Conservation (phyloP, 2,329 filamentous ascomycete species). For the Cordyceps cateniannulata region DNA sequence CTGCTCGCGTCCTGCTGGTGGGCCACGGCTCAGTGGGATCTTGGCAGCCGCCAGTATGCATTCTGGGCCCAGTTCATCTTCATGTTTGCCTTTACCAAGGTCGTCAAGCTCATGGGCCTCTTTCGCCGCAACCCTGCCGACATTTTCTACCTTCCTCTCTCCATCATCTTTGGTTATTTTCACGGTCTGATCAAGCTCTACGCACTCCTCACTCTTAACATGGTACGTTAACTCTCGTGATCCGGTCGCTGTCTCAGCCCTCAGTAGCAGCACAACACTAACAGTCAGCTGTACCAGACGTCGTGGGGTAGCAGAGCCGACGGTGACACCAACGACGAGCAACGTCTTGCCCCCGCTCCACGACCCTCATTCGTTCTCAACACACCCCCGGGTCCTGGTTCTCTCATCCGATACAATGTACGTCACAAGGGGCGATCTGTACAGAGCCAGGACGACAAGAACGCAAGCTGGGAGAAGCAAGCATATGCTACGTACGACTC, state of each 20-base stretch:
- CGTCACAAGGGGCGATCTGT: constrained; percentile 31
- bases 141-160: constrained; percentile 73
- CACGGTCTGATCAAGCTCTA: constrained; percentile 91
- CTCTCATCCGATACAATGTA: constrained; percentile 41
- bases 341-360: constrained; percentile 53
- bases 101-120: constrained; percentile 82
- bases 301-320: constrained; percentile 93
- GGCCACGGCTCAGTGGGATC: constrained; percentile 57
- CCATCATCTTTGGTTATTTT: constrained; percentile 84
- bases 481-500: constrained; percentile 30
- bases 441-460: constrained; percentile 19
- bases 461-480: constrained; percentile 24
- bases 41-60: constrained; percentile 42
- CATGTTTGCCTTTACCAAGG: constrained; percentile 79
- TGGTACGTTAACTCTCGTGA: constrained; percentile 51
- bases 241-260: neutral
- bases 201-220: constrained; percentile 72
- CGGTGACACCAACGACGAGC: constrained; percentile 75
- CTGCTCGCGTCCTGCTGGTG: constrained; percentile 64
- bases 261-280: neutral
- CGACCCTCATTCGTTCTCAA: constrained; percentile 35
- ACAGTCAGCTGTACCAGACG: constrained; percentile 50
- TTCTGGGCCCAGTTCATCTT: constrained; percentile 61
- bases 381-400: constrained; percentile 38
- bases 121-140: constrained; percentile 81